These are phyloP conservation scores for Aspergillus quadrilineatus DNA, from an alignment of 2,329 filamentous ascomycete genomes.

Conservation along the genomic window DNA sequence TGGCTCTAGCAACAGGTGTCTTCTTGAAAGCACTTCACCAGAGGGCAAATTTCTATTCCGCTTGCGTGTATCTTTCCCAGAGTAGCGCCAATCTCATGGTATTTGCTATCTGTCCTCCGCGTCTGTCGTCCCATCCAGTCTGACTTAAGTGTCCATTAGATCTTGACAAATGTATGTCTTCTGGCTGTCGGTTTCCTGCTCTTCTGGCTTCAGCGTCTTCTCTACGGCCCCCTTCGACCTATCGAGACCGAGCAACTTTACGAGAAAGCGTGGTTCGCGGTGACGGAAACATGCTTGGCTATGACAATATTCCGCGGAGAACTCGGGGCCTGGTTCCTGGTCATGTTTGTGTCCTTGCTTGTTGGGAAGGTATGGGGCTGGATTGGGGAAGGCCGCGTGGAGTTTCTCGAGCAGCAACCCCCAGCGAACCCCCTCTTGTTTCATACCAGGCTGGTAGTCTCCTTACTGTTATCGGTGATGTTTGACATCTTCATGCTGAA, in stretches of 20 bases:
- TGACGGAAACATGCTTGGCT: slow-evolving; percentile 92
- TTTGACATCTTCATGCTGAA: slow-evolving; percentile 79
- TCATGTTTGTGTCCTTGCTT: slow-evolving; percentile 92
- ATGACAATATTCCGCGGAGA: slow-evolving; percentile 99
- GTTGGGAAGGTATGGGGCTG: slow-evolving; percentile 98
- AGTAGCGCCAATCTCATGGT: slow-evolving; percentile 95
- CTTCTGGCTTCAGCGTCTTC: slow-evolving; percentile 82
- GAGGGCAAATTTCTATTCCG: slow-evolving; percentile 96
- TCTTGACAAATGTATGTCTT: slow-evolving; percentile 86
- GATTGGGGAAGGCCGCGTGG: slow-evolving; percentile 93
- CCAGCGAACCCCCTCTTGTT: slow-evolving; percentile 85
- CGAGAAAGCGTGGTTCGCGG: slow-evolving; percentile 96
- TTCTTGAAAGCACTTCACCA: slow-evolving; percentile 90
- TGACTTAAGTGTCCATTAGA: slow-evolving; percentile 50
- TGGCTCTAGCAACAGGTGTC: slow-evolving; percentile 78
- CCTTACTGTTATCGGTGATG: slow-evolving; percentile 71
- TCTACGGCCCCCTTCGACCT: slow-evolving; percentile 85
- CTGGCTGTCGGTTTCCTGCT: slow-evolving; percentile 77
- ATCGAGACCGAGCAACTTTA: slow-evolving; percentile 97
- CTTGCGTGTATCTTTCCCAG: slow-evolving; percentile 93
- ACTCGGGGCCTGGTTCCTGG: slow-evolving; percentile 87
- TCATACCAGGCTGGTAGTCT: slow-evolving; percentile 76
- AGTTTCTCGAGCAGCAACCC: slow-evolving; percentile 92
- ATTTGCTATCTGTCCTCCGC: slow-evolving; percentile 11
- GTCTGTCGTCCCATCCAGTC: background rate